Evolutionary conservation across 768 basidiomycete species (phyloP).

Genomic region (Trametes elegans): DNA sequence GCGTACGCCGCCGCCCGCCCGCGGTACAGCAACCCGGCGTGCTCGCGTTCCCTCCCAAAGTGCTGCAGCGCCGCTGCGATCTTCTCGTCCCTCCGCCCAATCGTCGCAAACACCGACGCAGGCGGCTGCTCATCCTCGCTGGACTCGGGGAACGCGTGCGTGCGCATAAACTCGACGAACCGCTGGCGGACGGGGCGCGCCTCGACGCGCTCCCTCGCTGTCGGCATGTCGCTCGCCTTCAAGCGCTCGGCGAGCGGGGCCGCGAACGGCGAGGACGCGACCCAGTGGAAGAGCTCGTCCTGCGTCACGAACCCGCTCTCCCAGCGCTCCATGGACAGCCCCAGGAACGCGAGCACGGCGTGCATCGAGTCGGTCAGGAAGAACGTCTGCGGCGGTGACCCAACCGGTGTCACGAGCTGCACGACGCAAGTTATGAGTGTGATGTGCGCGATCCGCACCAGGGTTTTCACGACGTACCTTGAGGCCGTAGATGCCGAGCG

Average conservation of each 20-base stretch:
- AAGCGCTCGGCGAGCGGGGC: conserved; percentile 37
- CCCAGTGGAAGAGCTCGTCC: conserved; percentile 57
- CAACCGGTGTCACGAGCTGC: conserved; percentile 35
- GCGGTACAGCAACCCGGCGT: conserved; percentile 26
- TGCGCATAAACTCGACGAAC: conserved; percentile 51
- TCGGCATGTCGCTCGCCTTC: conserved; percentile 25
- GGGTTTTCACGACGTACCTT: conserved; percentile 40
- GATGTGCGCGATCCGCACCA: too few species aligned
- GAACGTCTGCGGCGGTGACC: conserved; percentile 39
- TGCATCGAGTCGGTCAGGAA: conserved; percentile 49
- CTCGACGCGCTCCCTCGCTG: conserved; percentile 42
- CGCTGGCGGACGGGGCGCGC: conserved; percentile 57
- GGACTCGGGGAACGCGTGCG: conserved; percentile 5
- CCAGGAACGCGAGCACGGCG: conserved; percentile 54
- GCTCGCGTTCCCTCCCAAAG: conserved; percentile 25
- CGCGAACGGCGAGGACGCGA: conserved; percentile 52
- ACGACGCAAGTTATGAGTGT: too few species aligned
- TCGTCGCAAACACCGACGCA: background rate
- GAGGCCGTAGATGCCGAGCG: conserved; percentile 52
- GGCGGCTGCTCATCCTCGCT: too few species aligned
- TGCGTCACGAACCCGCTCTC: conserved; percentile 53
- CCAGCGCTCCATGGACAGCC: conserved; percentile 52
- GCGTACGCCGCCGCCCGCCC: conserved; percentile 26
- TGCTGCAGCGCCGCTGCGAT: conserved; percentile 15
- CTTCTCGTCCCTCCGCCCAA: conserved; percentile 1